Evolutionary conservation across 805 yeast species (phyloP), one percentile per base, ranked within the genome.

Genomic region (Debaryomyces hansenii): DNA sequence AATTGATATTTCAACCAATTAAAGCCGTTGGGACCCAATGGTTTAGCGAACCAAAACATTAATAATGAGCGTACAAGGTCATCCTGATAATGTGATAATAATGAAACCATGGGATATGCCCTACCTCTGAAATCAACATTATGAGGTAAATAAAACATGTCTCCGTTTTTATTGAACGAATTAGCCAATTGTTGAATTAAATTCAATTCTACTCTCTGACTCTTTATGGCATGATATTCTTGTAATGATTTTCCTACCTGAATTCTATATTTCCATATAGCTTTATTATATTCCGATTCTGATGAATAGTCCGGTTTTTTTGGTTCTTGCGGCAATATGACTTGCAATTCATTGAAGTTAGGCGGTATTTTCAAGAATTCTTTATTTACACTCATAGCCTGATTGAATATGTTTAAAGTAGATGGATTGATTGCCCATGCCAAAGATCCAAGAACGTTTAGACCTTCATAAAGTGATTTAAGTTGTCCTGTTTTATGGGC

Each of bases 91-190:
- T 70, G 70, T 3, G 68, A 57, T 27, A 72, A 49, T 16, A 58
- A 36, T 8, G 75, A 64, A 0, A 64, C 68, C 56, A 64, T 53
- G 1, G 78, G 75, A 48, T 73, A 73, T 1, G 67, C 67, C 18
- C 78, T 51, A 5, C 77, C 75, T 38, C 78, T 54, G 43, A 72
- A 73, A 51, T 73, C 78, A 36, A 67, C 49, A 5, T 54, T 49
- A 45, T 72, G 75, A 1, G 77, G 75, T 15, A 66, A 56, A 46
- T 60, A 73, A 10, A 73, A 47, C 18, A 60, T 54, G 29, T 70
- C 74, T 9, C 74, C 75, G 44, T 63, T 63, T 14, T 49, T 47
- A 4, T 55, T 60, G 37, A 59, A 60, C 1, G 69, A 56, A 7
- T 58, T 56, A 2, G 67, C 66, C 3, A 70, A 34, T 24, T 49